These are phyloP conservation scores for Lathyrus oleraceus DNA, from an alignment of 306 rosid genomes.

Conservation along the genomic window DNA sequence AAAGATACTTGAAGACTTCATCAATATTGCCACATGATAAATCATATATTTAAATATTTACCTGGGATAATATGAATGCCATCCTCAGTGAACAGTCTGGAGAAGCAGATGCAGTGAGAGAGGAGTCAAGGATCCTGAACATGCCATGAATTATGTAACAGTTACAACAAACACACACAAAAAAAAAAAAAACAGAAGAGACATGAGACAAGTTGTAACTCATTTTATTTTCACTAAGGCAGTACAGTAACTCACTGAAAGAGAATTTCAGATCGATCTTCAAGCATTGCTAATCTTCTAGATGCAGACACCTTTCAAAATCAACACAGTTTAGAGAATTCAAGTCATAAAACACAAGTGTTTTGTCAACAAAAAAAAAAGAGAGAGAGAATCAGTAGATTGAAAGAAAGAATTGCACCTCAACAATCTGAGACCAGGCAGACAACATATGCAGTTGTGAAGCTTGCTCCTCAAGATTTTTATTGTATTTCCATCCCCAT, in stretches of 20 bases:
- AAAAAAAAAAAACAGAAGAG: conserved; percentile 15
- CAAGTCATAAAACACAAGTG: conserved; percentile 14
- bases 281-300: conserved; percentile 80
- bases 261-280: conserved; percentile 78
- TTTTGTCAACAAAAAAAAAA: not conserved
- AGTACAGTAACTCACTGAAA: conserved; percentile 67
- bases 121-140: conserved; percentile 76
- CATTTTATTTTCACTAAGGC: conserved; percentile 15
- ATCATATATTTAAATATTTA: conserved; percentile 29
- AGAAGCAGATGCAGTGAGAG: conserved; percentile 89
- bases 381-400: conserved; percentile 2
- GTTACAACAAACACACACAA: conserved; percentile 25
- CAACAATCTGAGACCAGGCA: conserved; percentile 96
- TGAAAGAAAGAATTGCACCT: conserved; percentile 55
- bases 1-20: conserved; percentile 23
- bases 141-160: conserved; percentile 30
- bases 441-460: conserved; percentile 96
- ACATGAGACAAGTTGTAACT: not conserved
- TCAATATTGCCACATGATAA: conserved; percentile 7
- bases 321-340: conserved; percentile 30
- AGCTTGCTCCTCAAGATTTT: conserved; percentile 98
- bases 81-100: conserved; percentile 92
- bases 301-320: conserved; percentile 75
- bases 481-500: conserved; percentile 99
- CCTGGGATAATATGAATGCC: conserved; percentile 94